Conservation (phyloP, 2,329 filamentous ascomycete genomes). For the Aspergillus spinulosporus region DNA sequence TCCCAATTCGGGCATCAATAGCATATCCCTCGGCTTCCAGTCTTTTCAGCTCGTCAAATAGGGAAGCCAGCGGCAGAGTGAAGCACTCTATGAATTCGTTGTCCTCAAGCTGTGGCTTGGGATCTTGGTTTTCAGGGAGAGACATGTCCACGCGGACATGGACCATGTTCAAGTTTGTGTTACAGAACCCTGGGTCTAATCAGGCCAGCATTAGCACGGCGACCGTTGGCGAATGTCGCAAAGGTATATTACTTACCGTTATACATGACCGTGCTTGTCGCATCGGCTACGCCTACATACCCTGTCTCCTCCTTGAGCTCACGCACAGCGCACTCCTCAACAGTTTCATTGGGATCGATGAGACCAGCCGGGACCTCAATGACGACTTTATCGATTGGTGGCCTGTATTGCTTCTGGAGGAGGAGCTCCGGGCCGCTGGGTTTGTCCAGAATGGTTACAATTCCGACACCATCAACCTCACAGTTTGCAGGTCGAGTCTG, state of each 20-base stretch:
- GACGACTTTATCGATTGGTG: constrained; percentile 58
- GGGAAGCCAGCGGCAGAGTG: constrained; percentile 60
- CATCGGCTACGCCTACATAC: constrained; percentile 54
- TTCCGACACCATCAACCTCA: constrained; percentile 58
- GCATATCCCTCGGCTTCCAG: constrained; percentile 71
- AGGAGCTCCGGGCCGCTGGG: constrained; percentile 52
- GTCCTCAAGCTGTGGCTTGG: constrained; percentile 70
- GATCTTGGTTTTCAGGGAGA: constrained; percentile 67
- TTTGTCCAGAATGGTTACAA: constrained; percentile 59
- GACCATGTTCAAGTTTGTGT: constrained; percentile 57
- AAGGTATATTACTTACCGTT: constrained; percentile 39
- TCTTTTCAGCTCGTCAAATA: constrained; percentile 67
- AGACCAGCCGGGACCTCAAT: constrained; percentile 63
- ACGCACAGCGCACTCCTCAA: constrained; percentile 57
- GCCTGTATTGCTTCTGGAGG: constrained; percentile 61
- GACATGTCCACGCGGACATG: constrained; percentile 72
- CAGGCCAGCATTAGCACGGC: constrained; percentile 1
- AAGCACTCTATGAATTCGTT: constrained; percentile 83
- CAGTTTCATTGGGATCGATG: constrained; percentile 58
- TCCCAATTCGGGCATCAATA: constrained; percentile 76
- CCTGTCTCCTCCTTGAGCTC: constrained; percentile 65
- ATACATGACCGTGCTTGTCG: constrained; percentile 47
- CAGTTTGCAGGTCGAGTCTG: constrained; percentile 53
- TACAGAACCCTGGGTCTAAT: constrained; percentile 51
- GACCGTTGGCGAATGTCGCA: not conserved